Conservation (phyloP, 2,329 filamentous ascomycete species). For the Neoscytalidium dimidiatum region DNA sequence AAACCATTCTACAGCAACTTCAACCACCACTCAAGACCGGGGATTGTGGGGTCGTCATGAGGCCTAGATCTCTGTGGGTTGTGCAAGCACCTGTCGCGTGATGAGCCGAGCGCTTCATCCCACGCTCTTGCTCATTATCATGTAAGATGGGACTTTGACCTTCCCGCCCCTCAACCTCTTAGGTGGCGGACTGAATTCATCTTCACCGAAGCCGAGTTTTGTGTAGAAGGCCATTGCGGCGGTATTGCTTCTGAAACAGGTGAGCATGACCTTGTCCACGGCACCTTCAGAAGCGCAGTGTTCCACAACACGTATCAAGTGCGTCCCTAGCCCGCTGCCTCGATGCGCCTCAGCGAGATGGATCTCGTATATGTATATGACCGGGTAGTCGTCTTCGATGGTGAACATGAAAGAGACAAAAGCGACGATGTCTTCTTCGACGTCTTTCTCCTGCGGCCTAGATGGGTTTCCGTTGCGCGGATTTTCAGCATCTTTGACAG, state of each 20-base stretch:
- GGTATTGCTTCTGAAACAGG: conserved; percentile 66
- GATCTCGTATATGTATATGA: conserved; percentile 79
- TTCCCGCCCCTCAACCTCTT: conserved; percentile 52
- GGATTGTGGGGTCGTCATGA: too few relatives aligned
- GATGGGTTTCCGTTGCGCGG: background rate
- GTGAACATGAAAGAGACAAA: conserved; percentile 70
- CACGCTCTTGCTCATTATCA: conserved; percentile 53
- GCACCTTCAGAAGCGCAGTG: conserved; percentile 56
- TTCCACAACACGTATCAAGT: conserved; percentile 61
- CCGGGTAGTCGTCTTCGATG: conserved; percentile 61
- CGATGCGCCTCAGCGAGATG: conserved; percentile 62
- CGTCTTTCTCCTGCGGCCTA: background rate
- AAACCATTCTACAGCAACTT: too few relatives aligned
- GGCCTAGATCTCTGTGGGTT: too few relatives aligned
- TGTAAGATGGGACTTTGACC: conserved; percentile 52
- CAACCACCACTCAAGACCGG: too few relatives aligned
- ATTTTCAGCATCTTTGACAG: background rate
- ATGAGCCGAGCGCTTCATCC: background rate
- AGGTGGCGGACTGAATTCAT: conserved; percentile 55
- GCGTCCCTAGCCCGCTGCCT: conserved; percentile 62
- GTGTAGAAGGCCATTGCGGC: conserved; percentile 62
- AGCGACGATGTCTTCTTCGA: conserved; percentile 26
- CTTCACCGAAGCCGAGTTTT: conserved; percentile 57
- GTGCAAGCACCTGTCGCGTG: too few relatives aligned
- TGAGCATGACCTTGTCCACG: conserved; percentile 71